Conservation (phyloP, 83 land plant species). For the Isoetes engelmannii region DNA sequence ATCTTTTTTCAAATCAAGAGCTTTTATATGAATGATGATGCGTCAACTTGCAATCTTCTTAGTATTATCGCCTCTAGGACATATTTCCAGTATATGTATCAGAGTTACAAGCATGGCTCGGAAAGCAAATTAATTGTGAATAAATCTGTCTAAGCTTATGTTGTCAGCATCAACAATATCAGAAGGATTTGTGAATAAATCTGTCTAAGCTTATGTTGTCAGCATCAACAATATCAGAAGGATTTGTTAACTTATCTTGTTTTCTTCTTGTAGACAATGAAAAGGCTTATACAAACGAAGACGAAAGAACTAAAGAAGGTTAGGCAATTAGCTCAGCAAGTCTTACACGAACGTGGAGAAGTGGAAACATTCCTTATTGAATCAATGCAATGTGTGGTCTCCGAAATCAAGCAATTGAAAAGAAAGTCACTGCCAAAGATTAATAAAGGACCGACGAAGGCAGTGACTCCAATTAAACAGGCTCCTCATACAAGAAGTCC, state of each 20-base stretch:
- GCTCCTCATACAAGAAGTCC: neutral
- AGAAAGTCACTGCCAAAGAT: slow-evolving; percentile 11
- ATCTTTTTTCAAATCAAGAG: too few species aligned
- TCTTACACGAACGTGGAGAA: slow-evolving; percentile 30
- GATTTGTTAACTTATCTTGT: neutral
- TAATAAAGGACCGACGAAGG: neutral
- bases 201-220: too few species aligned
- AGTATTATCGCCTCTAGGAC: too few species aligned
- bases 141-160: too few species aligned
- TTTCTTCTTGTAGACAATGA: slow-evolving; percentile 22
- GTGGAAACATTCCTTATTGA: slow-evolving; percentile 34
- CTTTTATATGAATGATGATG: too few species aligned
- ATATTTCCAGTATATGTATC: too few species aligned
- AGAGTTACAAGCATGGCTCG: too few species aligned
- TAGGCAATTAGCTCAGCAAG: slow-evolving; percentile 31
- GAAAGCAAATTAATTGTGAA: too few species aligned
- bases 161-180: too few species aligned
- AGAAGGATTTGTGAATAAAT: too few species aligned
- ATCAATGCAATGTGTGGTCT: slow-evolving; percentile 24
- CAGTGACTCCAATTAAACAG: neutral
- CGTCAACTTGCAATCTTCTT: too few species aligned
- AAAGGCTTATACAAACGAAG: slow-evolving; percentile 24
- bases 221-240: too few species aligned
- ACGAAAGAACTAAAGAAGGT: slow-evolving; percentile 29
- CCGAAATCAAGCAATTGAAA: slow-evolving; percentile 13